phyloP scores from a whole-genome alignment of 164 flowering plant genomes.

The Platanus orientalis region DNA sequence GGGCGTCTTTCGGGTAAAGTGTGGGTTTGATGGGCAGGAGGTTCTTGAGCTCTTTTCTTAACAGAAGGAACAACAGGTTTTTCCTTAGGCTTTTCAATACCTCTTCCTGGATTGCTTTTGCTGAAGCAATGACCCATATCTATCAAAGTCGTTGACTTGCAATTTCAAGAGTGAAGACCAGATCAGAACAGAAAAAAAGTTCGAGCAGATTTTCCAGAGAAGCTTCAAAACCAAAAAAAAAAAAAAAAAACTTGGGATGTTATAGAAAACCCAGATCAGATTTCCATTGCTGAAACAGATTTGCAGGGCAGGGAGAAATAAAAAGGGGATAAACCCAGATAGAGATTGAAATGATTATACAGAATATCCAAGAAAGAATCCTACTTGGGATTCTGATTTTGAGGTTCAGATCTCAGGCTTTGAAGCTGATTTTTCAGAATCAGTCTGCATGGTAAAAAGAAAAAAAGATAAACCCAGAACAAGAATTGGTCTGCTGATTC shows the following conservation, averaged over 20 bases:
- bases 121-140: constrained; percentile 31
- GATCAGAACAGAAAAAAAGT: too few species aligned
- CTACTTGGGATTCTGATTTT: background rate
- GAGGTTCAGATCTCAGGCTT: background rate
- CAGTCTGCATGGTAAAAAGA: background rate
- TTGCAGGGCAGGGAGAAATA: too few species aligned
- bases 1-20: constrained; percentile 18
- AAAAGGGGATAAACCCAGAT: too few species aligned
- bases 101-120: constrained; percentile 9
- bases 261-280: constrained; percentile 3
- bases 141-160: background rate
- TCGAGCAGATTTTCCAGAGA: background rate
- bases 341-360: background rate
- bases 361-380: background rate
- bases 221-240: too few species aligned
- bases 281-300: background rate
- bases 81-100: background rate
- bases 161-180: background rate
- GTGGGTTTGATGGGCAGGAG: constrained; percentile 16
- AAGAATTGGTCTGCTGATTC: background rate
- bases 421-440: background rate
- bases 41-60: constrained; percentile 6
- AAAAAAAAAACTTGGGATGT: too few species aligned
- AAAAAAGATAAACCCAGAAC: background rate
- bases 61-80: constrained; percentile 14